phyloP scores from a whole-genome alignment of 1,284 basidiomycete species.

The Bondarzewia mesenterica region DNA sequence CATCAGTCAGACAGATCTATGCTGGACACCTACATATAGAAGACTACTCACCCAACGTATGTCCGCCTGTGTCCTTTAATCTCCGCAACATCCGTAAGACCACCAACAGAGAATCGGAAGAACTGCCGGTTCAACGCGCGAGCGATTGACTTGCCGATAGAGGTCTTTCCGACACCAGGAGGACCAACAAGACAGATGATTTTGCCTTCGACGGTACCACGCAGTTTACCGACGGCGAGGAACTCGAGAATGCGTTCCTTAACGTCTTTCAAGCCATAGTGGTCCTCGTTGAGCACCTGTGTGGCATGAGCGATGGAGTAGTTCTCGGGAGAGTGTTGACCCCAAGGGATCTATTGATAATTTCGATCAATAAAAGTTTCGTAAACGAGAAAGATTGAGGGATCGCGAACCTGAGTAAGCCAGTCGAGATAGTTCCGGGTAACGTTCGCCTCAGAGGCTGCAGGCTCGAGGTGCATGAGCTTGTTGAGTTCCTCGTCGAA shows the following conservation, averaged over 20 bases:
- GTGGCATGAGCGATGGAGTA: slow-evolving; percentile 85
- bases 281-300: slow-evolving; percentile 88
- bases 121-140: slow-evolving; percentile 82
- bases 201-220: slow-evolving; percentile 96
- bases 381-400: background rate
- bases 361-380: background rate
- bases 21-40: background rate
- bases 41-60: slow-evolving; percentile 73
- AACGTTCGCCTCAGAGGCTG: slow-evolving; percentile 93
- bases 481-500: slow-evolving; percentile 97
- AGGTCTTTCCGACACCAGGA: slow-evolving; percentile 95
- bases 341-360: slow-evolving; percentile 79
- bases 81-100: slow-evolving; percentile 95
- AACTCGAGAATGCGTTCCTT: slow-evolving; percentile 98
- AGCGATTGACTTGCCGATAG: slow-evolving; percentile 92
- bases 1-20: slow-evolving; percentile 2
- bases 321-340: slow-evolving; percentile 90
- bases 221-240: slow-evolving; percentile 93
- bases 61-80: slow-evolving; percentile 98
- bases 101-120: slow-evolving; percentile 96
- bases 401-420: slow-evolving; percentile 71
- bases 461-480: slow-evolving; percentile 86
- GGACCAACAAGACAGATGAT: slow-evolving; percentile 96
- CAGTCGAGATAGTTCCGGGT: slow-evolving; percentile 95
- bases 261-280: slow-evolving; percentile 93